phyloP scores from a whole-genome alignment of 2,329 filamentous ascomycete species.

The Aspergillus floridensis region DNA sequence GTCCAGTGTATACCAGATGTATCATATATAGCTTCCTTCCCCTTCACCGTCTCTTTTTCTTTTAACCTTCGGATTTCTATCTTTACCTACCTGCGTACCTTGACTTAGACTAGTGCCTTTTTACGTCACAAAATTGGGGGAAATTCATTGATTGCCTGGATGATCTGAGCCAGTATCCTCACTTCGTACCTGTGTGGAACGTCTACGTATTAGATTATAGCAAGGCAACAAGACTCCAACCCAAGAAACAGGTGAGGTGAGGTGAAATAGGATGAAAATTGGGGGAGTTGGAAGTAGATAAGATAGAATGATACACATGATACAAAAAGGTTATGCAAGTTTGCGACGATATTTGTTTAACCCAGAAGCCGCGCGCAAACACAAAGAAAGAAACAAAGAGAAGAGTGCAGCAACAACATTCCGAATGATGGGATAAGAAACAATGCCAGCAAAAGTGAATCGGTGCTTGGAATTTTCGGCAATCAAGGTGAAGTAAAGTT shows the following conservation, averaged over 20 bases:
- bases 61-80: neutral
- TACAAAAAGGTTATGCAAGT: constrained; percentile 7
- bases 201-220: too few relatives aligned
- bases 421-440: neutral
- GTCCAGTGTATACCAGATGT: neutral
- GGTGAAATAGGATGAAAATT: neutral
- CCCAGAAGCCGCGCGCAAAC: neutral
- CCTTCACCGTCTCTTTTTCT: neutral
- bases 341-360: neutral
- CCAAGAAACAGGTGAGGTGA: neutral
- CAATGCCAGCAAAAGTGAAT: too few relatives aligned
- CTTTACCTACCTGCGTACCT: too few relatives aligned
- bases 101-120: too few relatives aligned
- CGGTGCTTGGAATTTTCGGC: too few relatives aligned
- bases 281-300: neutral
- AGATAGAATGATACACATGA: constrained; percentile 6
- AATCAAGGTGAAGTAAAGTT: too few relatives aligned
- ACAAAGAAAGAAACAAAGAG: neutral
- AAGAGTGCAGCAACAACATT: neutral
- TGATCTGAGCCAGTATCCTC: too few relatives aligned
- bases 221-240: too few relatives aligned
- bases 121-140: neutral
- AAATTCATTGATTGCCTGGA: too few relatives aligned
- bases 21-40: neutral
- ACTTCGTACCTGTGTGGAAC: too few relatives aligned